Evolutionary conservation across 176 grass and related monocot genomes (phyloP).

Genomic region (Dendrocalamus sinicus): DNA sequence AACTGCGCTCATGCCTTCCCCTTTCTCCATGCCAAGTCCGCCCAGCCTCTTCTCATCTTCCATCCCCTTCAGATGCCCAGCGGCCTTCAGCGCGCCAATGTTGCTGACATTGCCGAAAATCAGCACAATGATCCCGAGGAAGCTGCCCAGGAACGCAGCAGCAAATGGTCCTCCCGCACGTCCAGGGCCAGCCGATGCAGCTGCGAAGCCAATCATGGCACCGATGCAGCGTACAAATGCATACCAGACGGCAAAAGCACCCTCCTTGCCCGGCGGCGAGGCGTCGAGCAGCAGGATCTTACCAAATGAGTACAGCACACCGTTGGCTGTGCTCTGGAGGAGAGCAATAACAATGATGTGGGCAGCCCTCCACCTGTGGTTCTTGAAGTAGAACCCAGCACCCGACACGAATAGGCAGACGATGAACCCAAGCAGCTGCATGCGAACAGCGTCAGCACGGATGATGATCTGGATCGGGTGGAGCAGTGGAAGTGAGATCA

Average conservation of each 20-base stretch:
- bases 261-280: conserved; percentile 82
- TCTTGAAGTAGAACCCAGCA: conserved; percentile 84
- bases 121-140: conserved; percentile 74
- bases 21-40: conserved; percentile 57
- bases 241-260: conserved; percentile 72
- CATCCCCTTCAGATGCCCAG: conserved; percentile 72
- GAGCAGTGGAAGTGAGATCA: conserved; percentile 66
- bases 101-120: conserved; percentile 95
- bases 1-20: conserved; percentile 48
- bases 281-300: conserved; percentile 72
- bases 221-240: conserved; percentile 59
- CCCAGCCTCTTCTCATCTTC: conserved; percentile 67
- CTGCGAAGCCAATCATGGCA: conserved; percentile 68
- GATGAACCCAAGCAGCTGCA: conserved; percentile 92
- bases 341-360: conserved; percentile 74
- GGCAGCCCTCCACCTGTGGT: conserved; percentile 59
- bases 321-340: conserved; percentile 80
- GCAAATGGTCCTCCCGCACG: conserved; percentile 64
- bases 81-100: conserved; percentile 56
- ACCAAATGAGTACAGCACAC: conserved; percentile 70
- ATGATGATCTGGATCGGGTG: conserved; percentile 77
- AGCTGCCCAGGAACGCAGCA: conserved; percentile 71
- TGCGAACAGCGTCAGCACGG: conserved; percentile 77
- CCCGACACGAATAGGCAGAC: conserved; percentile 76
- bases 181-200: conserved; percentile 66